Base-by-base conservation (phyloP, 2,329 filamentous ascomycete species). In the Hymenoscyphus scutula region DNA sequence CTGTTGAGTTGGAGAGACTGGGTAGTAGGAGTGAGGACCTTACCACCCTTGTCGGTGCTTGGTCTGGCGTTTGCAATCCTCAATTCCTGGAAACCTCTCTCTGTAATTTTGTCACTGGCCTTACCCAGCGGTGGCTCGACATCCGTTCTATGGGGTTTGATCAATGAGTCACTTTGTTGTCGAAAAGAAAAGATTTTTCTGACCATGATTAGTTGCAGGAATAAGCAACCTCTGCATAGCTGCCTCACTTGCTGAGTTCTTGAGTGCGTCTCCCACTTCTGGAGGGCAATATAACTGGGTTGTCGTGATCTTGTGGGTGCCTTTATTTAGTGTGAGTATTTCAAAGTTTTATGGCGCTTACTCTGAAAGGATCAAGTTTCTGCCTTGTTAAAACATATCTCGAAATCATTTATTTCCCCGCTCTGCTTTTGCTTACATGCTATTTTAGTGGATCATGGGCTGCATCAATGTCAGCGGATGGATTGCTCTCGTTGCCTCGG, bases 101-200 rank as follows among this genome's bases (percentile, higher is more conserved):
- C 79, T 58, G 83, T 68, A 6, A 66, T 63, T 59, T 61, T 73
- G 25, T 69, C 66, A 15, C 77, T 88, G 5, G 84, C 85, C 23
- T 78, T 93, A 34, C 88, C 89, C 0, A 89, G 85, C 15, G 90
- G 90, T 51, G 90, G 90, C 0, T 83, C 87, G 23, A 85, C 83
- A 7, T 83, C 87, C 62, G 87, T 92, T 48, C 82, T 93, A 62
- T 93, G 90, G 89, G 90, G 89, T 2, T 75, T 89, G 79, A 58
- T 81, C 80, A 4, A 77, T 84, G 60, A 81, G 67, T 64, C 10
- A 32, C 53, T 17, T 38, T 23, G 5, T 5, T 48, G 25, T 29
- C 80, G 59, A 51, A 25, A 11, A 3, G 45, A 25, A 11, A 3
- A 19, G 23, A 51, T 76, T 82, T 27, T 81, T 5, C 78, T 81